A percentile compares a stretch with the other conserved stretches of the same genome.
These are phyloP conservation scores for Irpex sp. DNA, from an alignment of 1,284 basidiomycete genomes.

Conservation along the genomic window DNA sequence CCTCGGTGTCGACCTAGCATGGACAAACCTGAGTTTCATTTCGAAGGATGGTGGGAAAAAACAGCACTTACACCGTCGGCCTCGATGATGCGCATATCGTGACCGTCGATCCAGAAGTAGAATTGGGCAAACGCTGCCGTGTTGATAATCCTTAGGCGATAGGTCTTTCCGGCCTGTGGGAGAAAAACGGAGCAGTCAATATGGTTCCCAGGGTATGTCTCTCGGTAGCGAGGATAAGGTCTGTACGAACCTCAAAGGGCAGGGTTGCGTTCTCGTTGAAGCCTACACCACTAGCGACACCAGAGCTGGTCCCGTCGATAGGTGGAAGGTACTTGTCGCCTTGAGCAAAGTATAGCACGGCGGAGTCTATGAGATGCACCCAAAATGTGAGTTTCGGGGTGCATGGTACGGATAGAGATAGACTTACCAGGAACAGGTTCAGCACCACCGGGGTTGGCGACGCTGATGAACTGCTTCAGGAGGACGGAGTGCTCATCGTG, in stretches of 20 bases:
- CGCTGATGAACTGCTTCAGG: constrained; percentile 70
- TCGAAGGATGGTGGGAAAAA: not conserved
- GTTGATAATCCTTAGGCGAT: constrained; percentile 76
- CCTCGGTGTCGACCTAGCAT: constrained; percentile 69
- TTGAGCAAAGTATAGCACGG: constrained; percentile 82
- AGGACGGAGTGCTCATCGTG: constrained; percentile 70
- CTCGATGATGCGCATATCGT: constrained; percentile 87
- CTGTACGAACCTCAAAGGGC: constrained; percentile 51
- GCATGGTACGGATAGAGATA: no score
- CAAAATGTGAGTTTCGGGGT: not conserved
- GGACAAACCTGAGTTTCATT: not conserved
- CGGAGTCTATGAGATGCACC: constrained; percentile 52
- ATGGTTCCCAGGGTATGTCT: constrained; percentile 16
- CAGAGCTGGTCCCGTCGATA: constrained; percentile 39
- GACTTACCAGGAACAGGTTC: constrained; percentile 79
- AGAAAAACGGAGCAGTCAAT: not conserved
- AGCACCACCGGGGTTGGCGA: constrained; percentile 76
- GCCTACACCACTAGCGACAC: constrained; percentile 56
- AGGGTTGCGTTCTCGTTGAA: constrained; percentile 88
- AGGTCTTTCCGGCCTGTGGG: constrained; percentile 68
- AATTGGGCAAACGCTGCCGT: constrained; percentile 71
- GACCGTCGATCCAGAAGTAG: constrained; percentile 89
- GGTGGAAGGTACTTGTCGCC: constrained; percentile 69
- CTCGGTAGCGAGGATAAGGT: not conserved
- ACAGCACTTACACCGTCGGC: constrained; percentile 71